Conservation (phyloP, 2,329 filamentous ascomycete genomes). For the Stemphylium beticola region DNA sequence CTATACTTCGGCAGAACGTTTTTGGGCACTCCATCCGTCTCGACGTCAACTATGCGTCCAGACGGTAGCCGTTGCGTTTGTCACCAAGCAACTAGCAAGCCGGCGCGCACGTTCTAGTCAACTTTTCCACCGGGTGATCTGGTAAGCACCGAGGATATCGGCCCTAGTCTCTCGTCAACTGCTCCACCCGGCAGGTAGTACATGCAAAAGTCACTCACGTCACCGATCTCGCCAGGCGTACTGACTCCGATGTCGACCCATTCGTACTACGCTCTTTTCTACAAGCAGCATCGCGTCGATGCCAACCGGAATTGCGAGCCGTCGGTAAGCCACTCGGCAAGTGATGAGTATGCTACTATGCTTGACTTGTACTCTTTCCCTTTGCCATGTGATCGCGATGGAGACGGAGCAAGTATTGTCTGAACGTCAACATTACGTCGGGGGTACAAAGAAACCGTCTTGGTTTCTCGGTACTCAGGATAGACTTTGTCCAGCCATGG, state of each 20-base stretch:
- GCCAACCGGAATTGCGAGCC: slow-evolving; percentile 10
- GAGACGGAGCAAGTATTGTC: background rate
- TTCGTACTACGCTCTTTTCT: slow-evolving; percentile 3
- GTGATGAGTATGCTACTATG: background rate
- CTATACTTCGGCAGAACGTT: slow-evolving; percentile 27
- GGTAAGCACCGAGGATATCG: slow-evolving; percentile 6
- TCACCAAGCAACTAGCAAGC: background rate
- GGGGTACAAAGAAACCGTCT: background rate
- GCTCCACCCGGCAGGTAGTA: slow-evolving; percentile 14
- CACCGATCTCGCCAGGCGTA: slow-evolving; percentile 6
- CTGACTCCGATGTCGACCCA: slow-evolving; percentile 7
- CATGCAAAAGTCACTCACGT: slow-evolving; percentile 14
- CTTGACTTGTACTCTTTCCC: background rate
- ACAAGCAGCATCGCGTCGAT: slow-evolving; percentile 6
- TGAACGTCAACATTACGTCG: background rate
- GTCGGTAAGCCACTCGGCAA: slow-evolving; percentile 4
- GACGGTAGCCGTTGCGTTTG: slow-evolving; percentile 12
- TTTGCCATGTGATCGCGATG: background rate
- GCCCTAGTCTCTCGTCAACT: slow-evolving; percentile 6
- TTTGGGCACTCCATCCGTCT: slow-evolving; percentile 7
- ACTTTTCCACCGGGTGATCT: slow-evolving; percentile 12
- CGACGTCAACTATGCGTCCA: background rate
- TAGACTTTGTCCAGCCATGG: background rate
- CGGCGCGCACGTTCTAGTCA: background rate
- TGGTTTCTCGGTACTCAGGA: background rate